A percentile compares a stretch with the other conserved stretches of the same genome.
These are phyloP conservation scores for Wallacemonas rigidus DNA, from an alignment of 208 protist species.

Conservation along the genomic window DNA sequence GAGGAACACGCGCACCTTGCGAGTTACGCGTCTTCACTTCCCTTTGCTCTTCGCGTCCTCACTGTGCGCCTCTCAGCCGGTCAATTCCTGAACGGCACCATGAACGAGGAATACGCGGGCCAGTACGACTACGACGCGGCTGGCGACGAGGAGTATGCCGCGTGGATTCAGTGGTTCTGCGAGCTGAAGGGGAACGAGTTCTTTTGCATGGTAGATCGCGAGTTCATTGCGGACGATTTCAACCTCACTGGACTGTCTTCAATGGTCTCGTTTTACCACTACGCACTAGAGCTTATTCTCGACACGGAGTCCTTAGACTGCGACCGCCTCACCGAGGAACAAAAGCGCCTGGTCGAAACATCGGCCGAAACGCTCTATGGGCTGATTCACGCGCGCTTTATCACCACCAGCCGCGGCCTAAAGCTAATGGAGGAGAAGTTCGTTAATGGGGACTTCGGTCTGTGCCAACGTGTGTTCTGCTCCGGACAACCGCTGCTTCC, in stretches of 20 bases:
- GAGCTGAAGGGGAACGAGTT: constrained; percentile 98
- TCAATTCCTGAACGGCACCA: neutral
- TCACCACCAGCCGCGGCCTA: constrained; percentile 96
- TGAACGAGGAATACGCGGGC: constrained; percentile 53
- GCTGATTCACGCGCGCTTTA: constrained; percentile 99
- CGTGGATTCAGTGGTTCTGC: constrained; percentile 98
- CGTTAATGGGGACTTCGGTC: constrained; percentile 94
- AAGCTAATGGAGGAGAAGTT: constrained; percentile 98
- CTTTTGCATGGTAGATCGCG: constrained; percentile 97
- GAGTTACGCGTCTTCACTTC: neutral
- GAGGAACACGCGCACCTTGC: too few species aligned
- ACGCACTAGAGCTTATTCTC: constrained; percentile 98
- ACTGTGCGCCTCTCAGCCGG: too few species aligned
- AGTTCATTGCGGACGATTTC: constrained; percentile 98
- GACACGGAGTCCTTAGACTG: constrained; percentile 92
- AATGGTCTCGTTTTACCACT: constrained; percentile 97
- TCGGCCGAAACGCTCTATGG: constrained; percentile 98
- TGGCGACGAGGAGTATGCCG: constrained; percentile 92
- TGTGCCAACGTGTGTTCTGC: constrained; percentile 96
- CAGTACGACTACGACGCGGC: constrained; percentile 54
- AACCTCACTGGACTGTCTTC: constrained; percentile 96
- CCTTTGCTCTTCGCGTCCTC: neutral
- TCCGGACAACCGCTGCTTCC: constrained; percentile 95
- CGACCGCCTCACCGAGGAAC: constrained; percentile 95
- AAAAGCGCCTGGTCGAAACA: constrained; percentile 95